These are phyloP conservation scores for Coemansia sp. DNA, from an alignment of 192 early-diverging fungal species.

Conservation along the genomic window DNA sequence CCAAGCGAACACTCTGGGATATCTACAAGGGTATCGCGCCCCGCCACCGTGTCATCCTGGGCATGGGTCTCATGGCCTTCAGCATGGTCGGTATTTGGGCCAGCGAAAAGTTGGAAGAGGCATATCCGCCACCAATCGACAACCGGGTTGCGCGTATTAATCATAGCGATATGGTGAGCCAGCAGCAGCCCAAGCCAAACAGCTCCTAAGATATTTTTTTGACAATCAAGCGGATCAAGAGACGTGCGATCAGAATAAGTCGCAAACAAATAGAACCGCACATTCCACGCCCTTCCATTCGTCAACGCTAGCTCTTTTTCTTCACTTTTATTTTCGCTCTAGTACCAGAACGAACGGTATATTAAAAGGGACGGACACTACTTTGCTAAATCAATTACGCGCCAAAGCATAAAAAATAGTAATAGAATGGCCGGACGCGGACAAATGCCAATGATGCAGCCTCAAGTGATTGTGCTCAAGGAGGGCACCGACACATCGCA, in stretches of 20 bases:
- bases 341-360: background rate
- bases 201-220: background rate
- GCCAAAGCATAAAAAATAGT: background rate
- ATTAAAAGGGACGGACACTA: background rate
- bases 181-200: slow-evolving; percentile 6
- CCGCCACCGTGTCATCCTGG: slow-evolving; percentile 47
- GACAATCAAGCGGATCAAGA: background rate
- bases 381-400: background rate
- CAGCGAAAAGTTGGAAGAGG: slow-evolving; percentile 50
- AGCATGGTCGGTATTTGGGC: slow-evolving; percentile 52
- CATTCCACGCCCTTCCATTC: background rate
- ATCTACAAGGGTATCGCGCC: slow-evolving; percentile 53
- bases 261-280: background rate
- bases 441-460: slow-evolving; percentile 71
- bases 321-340: background rate
- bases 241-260: too few species aligned
- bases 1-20: slow-evolving; percentile 37
- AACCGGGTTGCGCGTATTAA: slow-evolving; percentile 34
- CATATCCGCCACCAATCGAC: slow-evolving; percentile 36
- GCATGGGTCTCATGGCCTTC: slow-evolving; percentile 55
- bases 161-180: slow-evolving; percentile 20
- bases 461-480: slow-evolving; percentile 98
- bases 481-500: slow-evolving; percentile 99
- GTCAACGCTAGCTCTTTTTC: background rate
- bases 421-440: slow-evolving; percentile 47